These are phyloP conservation scores for Scalesia atractyloides DNA, from an alignment of 129 eudicot species.

Conservation along the genomic window DNA sequence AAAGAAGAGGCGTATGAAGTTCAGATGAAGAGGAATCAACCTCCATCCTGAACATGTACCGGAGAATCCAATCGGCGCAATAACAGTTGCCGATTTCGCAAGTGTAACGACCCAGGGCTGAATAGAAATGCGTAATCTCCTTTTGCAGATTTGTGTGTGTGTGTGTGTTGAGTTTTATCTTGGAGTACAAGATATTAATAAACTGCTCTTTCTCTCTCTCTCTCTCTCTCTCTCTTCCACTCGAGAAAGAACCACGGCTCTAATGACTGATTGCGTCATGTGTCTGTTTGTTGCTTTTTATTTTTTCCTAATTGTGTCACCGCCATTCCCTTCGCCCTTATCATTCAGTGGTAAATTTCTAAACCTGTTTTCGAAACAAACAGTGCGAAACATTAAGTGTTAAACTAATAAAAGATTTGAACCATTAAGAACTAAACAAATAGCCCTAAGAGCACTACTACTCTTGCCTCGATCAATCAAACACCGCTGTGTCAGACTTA, in stretches of 20 bases:
- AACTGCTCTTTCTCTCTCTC: background rate
- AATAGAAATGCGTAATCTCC: background rate
- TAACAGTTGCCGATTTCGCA: slow-evolving; percentile 49
- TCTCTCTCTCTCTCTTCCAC: slow-evolving; percentile 3
- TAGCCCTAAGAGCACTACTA: too few species aligned
- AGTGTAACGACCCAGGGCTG: slow-evolving; percentile 62
- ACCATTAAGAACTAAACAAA: too few species aligned
- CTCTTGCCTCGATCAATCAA: too few species aligned
- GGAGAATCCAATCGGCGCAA: slow-evolving; percentile 67
- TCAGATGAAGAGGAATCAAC: slow-evolving; percentile 65
- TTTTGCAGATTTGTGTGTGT: slow-evolving; percentile 2
- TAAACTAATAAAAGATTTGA: too few species aligned
- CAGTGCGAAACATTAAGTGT: too few species aligned
- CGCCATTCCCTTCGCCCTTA: slow-evolving; percentile 19
- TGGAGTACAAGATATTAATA: slow-evolving; percentile 28
- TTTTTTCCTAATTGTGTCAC: slow-evolving; percentile 21
- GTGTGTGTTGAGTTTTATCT: slow-evolving; percentile 8
- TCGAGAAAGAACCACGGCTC: slow-evolving; percentile 40
- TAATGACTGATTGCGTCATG: slow-evolving; percentile 27
- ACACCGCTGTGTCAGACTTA: too few species aligned
- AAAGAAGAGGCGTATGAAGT: slow-evolving; percentile 31
- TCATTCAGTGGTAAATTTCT: too few species aligned
- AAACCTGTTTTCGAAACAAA: too few species aligned
- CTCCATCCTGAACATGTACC: slow-evolving; percentile 55
- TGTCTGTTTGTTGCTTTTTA: background rate